These are phyloP conservation scores for Aspergillus awamori DNA, from an alignment of 2,329 filamentous ascomycete genomes.

Conservation along the genomic window DNA sequence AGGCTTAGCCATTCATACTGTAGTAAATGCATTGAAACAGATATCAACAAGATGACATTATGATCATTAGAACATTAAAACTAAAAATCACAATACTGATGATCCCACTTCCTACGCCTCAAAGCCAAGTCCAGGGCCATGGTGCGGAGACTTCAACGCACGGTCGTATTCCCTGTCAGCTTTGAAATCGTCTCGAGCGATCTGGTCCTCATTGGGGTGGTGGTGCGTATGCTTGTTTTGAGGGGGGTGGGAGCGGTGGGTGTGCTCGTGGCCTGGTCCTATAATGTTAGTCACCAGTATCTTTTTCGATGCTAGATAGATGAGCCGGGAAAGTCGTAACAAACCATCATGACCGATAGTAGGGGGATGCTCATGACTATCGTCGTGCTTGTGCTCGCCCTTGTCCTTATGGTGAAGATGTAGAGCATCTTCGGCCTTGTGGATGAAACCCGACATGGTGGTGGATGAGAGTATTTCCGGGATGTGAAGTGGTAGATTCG, in stretches of 20 bases:
- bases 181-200: background rate
- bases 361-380: background rate
- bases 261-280: background rate
- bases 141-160: constrained; percentile 2
- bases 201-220: background rate
- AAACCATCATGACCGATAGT: background rate
- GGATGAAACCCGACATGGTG: constrained; percentile 2
- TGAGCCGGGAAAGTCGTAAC: no score
- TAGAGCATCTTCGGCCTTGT: constrained; percentile 6
- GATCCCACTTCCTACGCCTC: background rate
- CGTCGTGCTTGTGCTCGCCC: background rate
- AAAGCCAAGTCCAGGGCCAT: constrained; percentile 2
- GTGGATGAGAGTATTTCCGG: background rate
- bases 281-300: background rate
- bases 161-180: constrained; percentile 5
- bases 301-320: no score
- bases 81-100: background rate
- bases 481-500: background rate
- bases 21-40: no score
- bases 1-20: no score
- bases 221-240: background rate
- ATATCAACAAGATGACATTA: no score
- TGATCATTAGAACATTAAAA: no score
- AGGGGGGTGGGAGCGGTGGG: background rate
- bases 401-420: constrained; percentile 3